Conservation (phyloP, 306 rosid genomes). For the Malus asiatica region DNA sequence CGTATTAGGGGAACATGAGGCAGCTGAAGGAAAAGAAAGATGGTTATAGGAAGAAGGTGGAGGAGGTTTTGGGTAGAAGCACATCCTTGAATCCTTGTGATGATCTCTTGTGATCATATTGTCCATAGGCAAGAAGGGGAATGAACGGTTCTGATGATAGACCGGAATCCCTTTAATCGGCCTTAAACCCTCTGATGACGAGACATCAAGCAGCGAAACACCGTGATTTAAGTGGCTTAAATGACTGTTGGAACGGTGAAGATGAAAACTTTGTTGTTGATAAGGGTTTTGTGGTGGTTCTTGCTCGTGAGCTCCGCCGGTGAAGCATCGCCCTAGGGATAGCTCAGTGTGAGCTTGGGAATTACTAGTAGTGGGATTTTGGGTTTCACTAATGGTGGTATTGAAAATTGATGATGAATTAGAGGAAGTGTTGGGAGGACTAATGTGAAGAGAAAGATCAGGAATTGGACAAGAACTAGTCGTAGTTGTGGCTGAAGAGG, state of each 20-base stretch:
- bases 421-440: constrained; percentile 39
- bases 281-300: constrained; percentile 16
- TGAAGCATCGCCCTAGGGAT: constrained; percentile 51
- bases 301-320: constrained; percentile 13
- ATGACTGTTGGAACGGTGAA: constrained; percentile 1
- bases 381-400: neutral
- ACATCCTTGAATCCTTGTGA: constrained; percentile 45
- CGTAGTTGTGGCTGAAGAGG: constrained; percentile 29
- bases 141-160: constrained; percentile 74
- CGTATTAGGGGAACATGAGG: neutral
- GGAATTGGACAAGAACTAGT: constrained; percentile 30
- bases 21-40: neutral
- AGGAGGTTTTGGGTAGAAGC: constrained; percentile 44
- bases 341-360: constrained; percentile 43
- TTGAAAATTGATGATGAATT: constrained; percentile 28
- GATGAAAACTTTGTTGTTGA: constrained; percentile 2
- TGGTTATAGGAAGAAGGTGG: neutral
- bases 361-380: constrained; percentile 14
- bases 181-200: constrained; percentile 43
- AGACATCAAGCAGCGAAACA: constrained; percentile 43
- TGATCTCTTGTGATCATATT: constrained; percentile 15
- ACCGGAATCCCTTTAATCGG: constrained; percentile 91
- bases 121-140: constrained; percentile 57
- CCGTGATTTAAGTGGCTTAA: constrained; percentile 34
- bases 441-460: constrained; percentile 91